Percentiles rank a stretch among this genome's conserved stretches.
phyloP scores from a whole-genome alignment of 2,329 filamentous ascomycete genomes.

The Colletotrichum sp. region DNA sequence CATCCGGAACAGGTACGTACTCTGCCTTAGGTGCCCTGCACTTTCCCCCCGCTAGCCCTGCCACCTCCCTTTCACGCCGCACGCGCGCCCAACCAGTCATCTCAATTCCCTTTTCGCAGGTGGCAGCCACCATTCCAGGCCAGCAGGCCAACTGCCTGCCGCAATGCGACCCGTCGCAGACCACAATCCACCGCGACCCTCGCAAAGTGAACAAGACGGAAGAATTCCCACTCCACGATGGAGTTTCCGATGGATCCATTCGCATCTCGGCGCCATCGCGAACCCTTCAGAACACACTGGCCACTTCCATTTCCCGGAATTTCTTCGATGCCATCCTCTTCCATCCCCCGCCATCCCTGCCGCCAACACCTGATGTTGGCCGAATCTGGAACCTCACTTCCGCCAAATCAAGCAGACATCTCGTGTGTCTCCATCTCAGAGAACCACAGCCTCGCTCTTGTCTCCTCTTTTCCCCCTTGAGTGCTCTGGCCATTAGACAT shows the following conservation, averaged over 20 bases:
- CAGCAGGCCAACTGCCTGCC: neutral
- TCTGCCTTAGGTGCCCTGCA: neutral
- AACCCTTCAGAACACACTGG: neutral
- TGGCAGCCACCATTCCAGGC: neutral
- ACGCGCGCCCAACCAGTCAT: neutral
- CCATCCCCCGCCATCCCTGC: neutral
- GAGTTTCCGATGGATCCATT: neutral
- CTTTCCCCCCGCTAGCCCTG: neutral
- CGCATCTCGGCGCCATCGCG: neutral
- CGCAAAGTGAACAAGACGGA: neutral
- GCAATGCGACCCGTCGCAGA: neutral
- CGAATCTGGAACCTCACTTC: neutral
- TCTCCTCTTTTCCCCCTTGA: neutral
- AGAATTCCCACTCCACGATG: neutral
- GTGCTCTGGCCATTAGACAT: neutral
- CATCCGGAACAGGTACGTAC: neutral
- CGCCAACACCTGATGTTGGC: neutral
- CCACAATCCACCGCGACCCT: neutral
- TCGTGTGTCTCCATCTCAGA: neutral
- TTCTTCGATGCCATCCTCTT: neutral
- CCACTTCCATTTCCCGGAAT: neutral
- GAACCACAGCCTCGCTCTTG: neutral
- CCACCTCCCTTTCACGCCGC: neutral
- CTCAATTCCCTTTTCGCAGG: neutral
- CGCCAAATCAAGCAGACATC: neutral